Percentiles rank a stretch among this genome's conserved stretches.
Evolutionary conservation across 78 protist species (phyloP).

Genomic region (Protostelium mycophagum): DNA sequence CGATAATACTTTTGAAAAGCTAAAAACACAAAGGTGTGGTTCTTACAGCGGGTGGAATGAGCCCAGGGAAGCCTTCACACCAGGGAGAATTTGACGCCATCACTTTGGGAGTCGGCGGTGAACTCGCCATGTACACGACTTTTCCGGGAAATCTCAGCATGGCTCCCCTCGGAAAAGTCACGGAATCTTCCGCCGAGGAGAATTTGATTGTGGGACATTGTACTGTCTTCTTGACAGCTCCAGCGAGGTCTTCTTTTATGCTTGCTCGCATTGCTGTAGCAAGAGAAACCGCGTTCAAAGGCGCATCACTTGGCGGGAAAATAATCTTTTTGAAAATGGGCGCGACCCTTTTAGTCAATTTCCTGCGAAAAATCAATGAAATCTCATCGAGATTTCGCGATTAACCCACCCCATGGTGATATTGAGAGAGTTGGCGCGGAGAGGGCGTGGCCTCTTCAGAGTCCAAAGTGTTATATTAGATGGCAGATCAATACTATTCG

Average conservation of each 20-base stretch:
- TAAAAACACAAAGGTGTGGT: too few species aligned
- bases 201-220: neutral
- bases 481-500: neutral
- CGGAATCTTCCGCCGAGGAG: neutral
- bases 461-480: neutral
- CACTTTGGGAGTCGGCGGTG: neutral
- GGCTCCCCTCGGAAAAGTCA: neutral
- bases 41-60: neutral
- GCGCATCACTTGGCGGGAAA: too few species aligned
- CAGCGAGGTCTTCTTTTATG: neutral
- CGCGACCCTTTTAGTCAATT: neutral
- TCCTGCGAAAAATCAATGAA: neutral
- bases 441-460: neutral
- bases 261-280: too few species aligned
- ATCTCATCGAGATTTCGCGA: neutral
- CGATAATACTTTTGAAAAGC: too few species aligned
- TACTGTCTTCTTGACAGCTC: neutral
- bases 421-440: neutral
- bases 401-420: neutral
- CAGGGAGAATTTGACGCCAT: neutral
- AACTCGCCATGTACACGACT: neutral
- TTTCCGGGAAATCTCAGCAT: neutral
- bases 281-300: too few species aligned
- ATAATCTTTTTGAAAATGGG: neutral
- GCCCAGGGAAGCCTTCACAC: neutral